These are phyloP conservation scores for Medicago arabica DNA, from an alignment of 306 rosid genomes.

Conservation along the genomic window DNA sequence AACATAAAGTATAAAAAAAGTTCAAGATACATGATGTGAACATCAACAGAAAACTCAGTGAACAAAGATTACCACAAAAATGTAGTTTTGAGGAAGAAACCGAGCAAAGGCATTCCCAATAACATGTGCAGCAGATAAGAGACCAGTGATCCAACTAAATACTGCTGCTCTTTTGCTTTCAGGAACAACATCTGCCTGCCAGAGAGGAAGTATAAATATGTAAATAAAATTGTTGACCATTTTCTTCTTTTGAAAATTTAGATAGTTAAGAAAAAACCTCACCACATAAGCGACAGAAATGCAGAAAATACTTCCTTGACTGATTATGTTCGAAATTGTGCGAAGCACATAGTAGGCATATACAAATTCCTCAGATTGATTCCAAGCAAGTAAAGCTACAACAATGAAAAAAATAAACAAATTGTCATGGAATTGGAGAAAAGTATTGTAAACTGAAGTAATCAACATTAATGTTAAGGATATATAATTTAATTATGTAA, in stretches of 20 bases:
- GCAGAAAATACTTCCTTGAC: conserved; percentile 79
- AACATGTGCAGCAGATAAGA: conserved; percentile 68
- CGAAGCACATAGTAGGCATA: conserved; percentile 67
- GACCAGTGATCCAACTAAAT: conserved; percentile 73
- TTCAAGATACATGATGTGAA: not conserved
- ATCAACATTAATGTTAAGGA: too few relatives aligned
- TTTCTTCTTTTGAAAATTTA: conserved; percentile 21
- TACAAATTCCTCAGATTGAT: conserved; percentile 58
- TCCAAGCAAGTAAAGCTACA: conserved; percentile 64
- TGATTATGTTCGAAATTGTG: conserved; percentile 63
- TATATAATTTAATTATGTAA: too few relatives aligned
- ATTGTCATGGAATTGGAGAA: too few relatives aligned
- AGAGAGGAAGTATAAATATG: conserved; percentile 7
- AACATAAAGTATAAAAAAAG: conserved; percentile 9
- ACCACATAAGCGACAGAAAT: conserved; percentile 69
- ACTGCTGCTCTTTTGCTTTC: conserved; percentile 62
- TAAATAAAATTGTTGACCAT: conserved; percentile 14
- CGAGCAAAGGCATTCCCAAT: conserved; percentile 63
- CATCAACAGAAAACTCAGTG: not conserved
- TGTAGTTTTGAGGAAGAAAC: conserved; percentile 59
- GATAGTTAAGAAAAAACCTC: conserved; percentile 35
- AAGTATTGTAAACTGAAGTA: too few relatives aligned
- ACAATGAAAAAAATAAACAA: not conserved
- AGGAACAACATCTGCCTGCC: conserved; percentile 71
- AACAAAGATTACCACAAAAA: conserved; percentile 51